phyloP scores from a whole-genome alignment of 1,284 basidiomycete genomes.

The Vanrija pseudolonga region DNA sequence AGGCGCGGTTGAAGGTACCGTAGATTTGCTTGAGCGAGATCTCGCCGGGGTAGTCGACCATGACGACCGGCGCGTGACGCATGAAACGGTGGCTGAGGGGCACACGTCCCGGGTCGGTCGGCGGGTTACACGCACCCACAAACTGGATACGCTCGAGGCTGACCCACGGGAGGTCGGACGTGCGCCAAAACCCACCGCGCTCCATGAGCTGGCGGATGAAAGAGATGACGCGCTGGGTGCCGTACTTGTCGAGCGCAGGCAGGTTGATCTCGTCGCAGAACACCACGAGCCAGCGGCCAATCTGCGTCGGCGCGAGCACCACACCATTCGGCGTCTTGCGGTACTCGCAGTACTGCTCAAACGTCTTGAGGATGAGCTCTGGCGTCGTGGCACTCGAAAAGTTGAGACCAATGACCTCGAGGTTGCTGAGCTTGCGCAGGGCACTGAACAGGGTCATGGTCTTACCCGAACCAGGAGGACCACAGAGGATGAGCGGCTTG shows the following conservation, averaged over 20 bases:
- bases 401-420: conserved; percentile 98
- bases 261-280: conserved; percentile 99
- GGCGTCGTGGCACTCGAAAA: conserved; percentile 99
- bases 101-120: conserved; percentile 99
- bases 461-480: conserved; percentile 98
- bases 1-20: conserved; percentile 94
- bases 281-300: conserved; percentile 96
- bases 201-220: conserved; percentile 98
- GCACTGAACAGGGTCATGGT: conserved; percentile 99
- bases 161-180: conserved; percentile 95
- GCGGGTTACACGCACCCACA: conserved; percentile 98
- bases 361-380: conserved; percentile 96
- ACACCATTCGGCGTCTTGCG: conserved; percentile 97
- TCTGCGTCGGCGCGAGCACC: conserved; percentile 86
- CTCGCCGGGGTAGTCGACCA: conserved; percentile 99
- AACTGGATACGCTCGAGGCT: conserved; percentile 97
- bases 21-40: conserved; percentile 98
- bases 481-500: conserved; percentile 97
- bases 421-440: conserved; percentile 92
- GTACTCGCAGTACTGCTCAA: conserved; percentile 99
- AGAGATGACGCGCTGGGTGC: conserved; percentile 96
- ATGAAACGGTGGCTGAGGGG: conserved; percentile 95
- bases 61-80: conserved; percentile 95
- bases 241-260: conserved; percentile 95
- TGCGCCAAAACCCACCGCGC: conserved; percentile 90